These are phyloP conservation scores for Ocimum tenuiflorum DNA, from an alignment of 257 asterid species.

Conservation along the genomic window DNA sequence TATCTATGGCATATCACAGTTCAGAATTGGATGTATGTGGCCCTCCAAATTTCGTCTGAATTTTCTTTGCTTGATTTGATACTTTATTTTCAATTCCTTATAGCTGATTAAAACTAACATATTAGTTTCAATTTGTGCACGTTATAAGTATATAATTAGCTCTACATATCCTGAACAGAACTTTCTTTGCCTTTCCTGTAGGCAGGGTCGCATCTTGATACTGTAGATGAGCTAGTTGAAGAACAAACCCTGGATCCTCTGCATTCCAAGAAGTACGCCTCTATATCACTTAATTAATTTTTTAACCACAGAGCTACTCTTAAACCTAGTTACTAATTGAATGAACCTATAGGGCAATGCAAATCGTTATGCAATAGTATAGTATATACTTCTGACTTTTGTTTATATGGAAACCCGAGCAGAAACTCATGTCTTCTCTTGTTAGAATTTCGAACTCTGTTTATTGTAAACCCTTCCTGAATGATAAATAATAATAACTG, in stretches of 20 bases:
- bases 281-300: slow-evolving; percentile 3
- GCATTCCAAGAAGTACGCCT: slow-evolving; percentile 39
- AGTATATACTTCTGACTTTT: not conserved
- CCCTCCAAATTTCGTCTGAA: not conserved
- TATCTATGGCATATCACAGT: not conserved
- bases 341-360: not conserved
- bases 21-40: not conserved
- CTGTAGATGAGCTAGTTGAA: slow-evolving; percentile 72
- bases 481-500: slow-evolving; percentile 9
- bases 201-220: slow-evolving; percentile 58
- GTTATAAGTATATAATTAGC: not conserved
- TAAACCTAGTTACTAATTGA: not conserved
- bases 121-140: not conserved
- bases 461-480: not conserved
- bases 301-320: not conserved
- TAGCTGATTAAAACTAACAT: not conserved
- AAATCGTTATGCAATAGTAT: not conserved
- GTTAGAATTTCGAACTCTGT: slow-evolving; percentile 10
- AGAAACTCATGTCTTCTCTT: not conserved
- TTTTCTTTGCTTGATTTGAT: not conserved
- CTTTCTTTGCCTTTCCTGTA: slow-evolving; percentile 20
- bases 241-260: slow-evolving; percentile 62
- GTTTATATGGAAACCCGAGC: not conserved
- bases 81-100: not conserved
- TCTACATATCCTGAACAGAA: not conserved